These are phyloP conservation scores for Ophiocordyceps camponoti-leonardi DNA, from an alignment of 2,329 filamentous ascomycete species.

Conservation along the genomic window DNA sequence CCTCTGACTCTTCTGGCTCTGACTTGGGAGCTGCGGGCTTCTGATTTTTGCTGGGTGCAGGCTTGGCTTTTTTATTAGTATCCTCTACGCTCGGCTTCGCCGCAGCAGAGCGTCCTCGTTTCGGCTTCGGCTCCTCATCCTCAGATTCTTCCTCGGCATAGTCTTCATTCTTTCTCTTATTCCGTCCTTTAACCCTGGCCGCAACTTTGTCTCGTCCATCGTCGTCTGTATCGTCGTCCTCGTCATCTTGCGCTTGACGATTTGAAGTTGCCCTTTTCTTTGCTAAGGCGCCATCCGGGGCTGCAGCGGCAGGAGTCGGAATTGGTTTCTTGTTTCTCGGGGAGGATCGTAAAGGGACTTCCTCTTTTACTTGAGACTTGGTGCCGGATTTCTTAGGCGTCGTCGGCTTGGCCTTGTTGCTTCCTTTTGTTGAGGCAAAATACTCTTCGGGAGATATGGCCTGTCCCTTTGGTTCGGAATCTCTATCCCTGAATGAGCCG, in stretches of 20 bases:
- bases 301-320: conserved; percentile 10
- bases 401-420: conserved; percentile 17
- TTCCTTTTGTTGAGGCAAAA: conserved; percentile 29
- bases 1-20: conserved; percentile 6
- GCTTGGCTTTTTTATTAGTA: conserved; percentile 13
- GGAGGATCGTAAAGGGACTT: conserved; percentile 32
- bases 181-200: conserved; percentile 47
- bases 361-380: conserved; percentile 20
- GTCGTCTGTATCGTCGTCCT: conserved; percentile 48
- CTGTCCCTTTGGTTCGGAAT: conserved; percentile 27
- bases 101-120: conserved; percentile 20
- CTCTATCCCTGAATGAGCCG: conserved; percentile 14
- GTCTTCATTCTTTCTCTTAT: conserved; percentile 55
- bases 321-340: conserved; percentile 27
- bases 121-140: conserved; percentile 48
- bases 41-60: conserved; percentile 30
- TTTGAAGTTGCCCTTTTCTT: conserved; percentile 23
- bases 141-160: conserved; percentile 61
- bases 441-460: conserved; percentile 40
- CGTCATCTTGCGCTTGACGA: conserved; percentile 24
- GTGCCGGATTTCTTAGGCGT: conserved; percentile 22
- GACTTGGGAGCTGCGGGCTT: conserved; percentile 38
- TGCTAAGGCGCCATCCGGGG: conserved; percentile 13
- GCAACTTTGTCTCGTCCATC: conserved; percentile 73
- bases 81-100: conserved; percentile 7